phyloP scores from a whole-genome alignment of 768 basidiomycete species.

The Suillus placidus region DNA sequence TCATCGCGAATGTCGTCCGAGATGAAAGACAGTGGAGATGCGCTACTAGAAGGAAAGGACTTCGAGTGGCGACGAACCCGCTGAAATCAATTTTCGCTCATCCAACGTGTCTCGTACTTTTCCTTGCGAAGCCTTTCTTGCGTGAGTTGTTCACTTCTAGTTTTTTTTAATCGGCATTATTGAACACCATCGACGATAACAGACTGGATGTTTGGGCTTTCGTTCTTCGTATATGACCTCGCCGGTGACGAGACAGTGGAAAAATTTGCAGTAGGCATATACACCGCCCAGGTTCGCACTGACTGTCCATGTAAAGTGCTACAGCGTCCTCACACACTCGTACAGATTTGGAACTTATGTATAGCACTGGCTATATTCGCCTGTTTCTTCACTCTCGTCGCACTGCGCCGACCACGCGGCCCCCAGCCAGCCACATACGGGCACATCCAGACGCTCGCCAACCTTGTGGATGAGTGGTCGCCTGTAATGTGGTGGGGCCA shows the following conservation, averaged over 20 bases:
- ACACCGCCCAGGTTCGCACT: slow-evolving; percentile 27
- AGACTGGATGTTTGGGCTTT: slow-evolving; percentile 38
- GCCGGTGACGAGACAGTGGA: neutral
- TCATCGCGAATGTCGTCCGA: slow-evolving; percentile 30
- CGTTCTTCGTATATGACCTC: slow-evolving; percentile 11
- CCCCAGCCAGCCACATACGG: slow-evolving; percentile 37
- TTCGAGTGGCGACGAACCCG: slow-evolving; percentile 20
- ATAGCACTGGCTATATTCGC: slow-evolving; percentile 23
- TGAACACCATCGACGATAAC: neutral
- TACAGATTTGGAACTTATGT: slow-evolving; percentile 32
- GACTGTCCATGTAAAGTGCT: neutral
- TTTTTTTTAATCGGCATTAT: neutral
- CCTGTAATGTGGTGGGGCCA: slow-evolving; percentile 35
- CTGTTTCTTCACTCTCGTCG: slow-evolving; percentile 19
- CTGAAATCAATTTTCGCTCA: slow-evolving; percentile 25
- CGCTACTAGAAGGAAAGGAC: slow-evolving; percentile 21
- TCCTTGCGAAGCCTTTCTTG: slow-evolving; percentile 27
- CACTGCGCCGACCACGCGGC: slow-evolving; percentile 21
- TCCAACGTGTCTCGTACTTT: slow-evolving; percentile 17
- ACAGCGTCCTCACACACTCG: neutral
- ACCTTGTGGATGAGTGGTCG: slow-evolving; percentile 42
- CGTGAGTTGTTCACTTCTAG: slow-evolving; percentile 21
- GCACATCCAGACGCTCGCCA: slow-evolving; percentile 36
- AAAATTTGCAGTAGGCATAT: slow-evolving; percentile 13
- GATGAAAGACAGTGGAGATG: slow-evolving; percentile 31